Conservation (phyloP, 2,329 filamentous ascomycete species). For the Penicillium sp. region DNA sequence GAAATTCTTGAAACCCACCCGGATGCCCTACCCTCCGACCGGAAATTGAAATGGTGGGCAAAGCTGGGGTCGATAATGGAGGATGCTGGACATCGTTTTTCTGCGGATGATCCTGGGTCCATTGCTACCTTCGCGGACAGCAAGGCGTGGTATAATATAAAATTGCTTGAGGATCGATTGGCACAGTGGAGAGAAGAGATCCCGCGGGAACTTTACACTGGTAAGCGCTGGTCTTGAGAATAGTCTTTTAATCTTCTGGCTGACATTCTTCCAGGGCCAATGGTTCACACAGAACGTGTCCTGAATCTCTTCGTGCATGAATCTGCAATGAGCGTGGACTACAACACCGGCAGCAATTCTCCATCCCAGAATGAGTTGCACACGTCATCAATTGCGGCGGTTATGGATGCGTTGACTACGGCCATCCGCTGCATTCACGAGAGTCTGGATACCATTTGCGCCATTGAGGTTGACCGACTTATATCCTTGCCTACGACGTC, state of each 20-base stretch:
- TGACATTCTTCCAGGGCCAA: slow-evolving; percentile 48
- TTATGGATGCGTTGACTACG: slow-evolving; percentile 65
- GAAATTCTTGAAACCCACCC: slow-evolving; percentile 56
- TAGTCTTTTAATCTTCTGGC: background rate
- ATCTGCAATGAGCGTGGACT: slow-evolving; percentile 66
- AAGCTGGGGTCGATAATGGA: slow-evolving; percentile 64
- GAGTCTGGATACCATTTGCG: slow-evolving; percentile 63
- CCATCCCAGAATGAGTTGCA: slow-evolving; percentile 23
- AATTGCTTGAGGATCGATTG: slow-evolving; percentile 63
- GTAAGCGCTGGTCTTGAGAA: slow-evolving; percentile 46
- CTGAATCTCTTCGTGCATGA: slow-evolving; percentile 74
- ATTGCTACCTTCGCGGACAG: slow-evolving; percentile 57
- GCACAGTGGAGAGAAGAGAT: slow-evolving; percentile 59
- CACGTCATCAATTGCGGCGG: slow-evolving; percentile 52
- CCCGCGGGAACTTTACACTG: slow-evolving; percentile 52
- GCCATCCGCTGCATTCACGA: slow-evolving; percentile 66
- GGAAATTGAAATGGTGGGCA: slow-evolving; percentile 55
- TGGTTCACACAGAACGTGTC: slow-evolving; percentile 63
- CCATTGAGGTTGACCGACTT: slow-evolving; percentile 58
- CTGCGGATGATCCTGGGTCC: slow-evolving; percentile 61
- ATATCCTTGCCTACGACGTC: slow-evolving; percentile 68
- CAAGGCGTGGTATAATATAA: slow-evolving; percentile 63
- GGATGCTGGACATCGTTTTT: slow-evolving; percentile 65
- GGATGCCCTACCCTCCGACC: slow-evolving; percentile 58
- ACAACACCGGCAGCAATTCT: slow-evolving; percentile 41